Evolutionary conservation across 1,139 yeast species (phyloP), one percentile per base, ranked within the genome.

Genomic region (Scheffersomyces illinoinensis): DNA sequence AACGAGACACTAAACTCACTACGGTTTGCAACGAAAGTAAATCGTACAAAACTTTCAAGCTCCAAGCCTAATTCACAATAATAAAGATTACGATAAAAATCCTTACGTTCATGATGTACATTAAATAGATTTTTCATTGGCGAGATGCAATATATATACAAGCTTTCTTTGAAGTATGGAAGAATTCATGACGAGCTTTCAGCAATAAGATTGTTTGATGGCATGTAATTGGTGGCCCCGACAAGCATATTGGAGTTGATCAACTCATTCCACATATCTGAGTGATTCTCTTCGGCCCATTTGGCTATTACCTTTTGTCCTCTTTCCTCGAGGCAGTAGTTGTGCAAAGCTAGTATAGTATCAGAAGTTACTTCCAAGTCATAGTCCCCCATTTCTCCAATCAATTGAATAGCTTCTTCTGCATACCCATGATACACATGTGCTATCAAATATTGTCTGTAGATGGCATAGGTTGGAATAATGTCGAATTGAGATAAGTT

Each of bases 11-110:
- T 93, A 26, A 91, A 91, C 68, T 91, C 97, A 0, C 77, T 95
- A 59, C 78, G 98, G 57, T 95, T 95, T 79, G 99, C 98, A 0
- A 85, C 93, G 6, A 91, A 92, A 63, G 95, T 90, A 2, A 88
- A 88, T 66, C 76, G 77, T 52, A 87, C 91, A 0, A 82, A 81
- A 58, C 66, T 78, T 54, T 24, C 50, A 12, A 19, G 12, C 5
- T 50, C 50, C 21, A 48, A 48, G 26, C 51, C 51, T 14, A 48
- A 48, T 48, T 56, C 48, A 54, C 59, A 58, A 54, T 63, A 64
- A 21, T 24, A 48, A 59, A 58, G 56, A 10, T 43, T 20, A 33
- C 43, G 17, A 10, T 33, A 33, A 33, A 10, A 12, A 10, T 12
- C 43, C 17, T 33, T 33, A 33, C 43, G 43, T 33, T 33, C 43